Evolutionary conservation across 1,284 basidiomycete genomes (phyloP).

Genomic region (Pyrrhoderma noxium): DNA sequence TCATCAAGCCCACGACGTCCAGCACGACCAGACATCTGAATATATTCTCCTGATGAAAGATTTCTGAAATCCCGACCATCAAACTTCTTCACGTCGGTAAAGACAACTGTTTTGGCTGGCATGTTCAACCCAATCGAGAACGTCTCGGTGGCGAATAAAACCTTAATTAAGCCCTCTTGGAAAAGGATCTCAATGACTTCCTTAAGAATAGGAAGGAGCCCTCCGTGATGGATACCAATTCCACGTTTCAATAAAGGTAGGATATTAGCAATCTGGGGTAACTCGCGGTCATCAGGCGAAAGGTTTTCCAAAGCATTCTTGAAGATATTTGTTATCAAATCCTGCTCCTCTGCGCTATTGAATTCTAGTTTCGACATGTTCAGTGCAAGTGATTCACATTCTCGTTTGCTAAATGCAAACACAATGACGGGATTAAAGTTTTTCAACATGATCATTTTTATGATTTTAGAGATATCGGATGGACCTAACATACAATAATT

Average conservation of each 20-base stretch:
- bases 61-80: slow-evolving; percentile 95
- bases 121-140: slow-evolving; percentile 99
- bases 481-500: slow-evolving; percentile 43
- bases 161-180: slow-evolving; percentile 99
- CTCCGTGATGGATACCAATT: slow-evolving; percentile 98
- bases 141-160: slow-evolving; percentile 97
- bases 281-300: slow-evolving; percentile 78
- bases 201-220: slow-evolving; percentile 94
- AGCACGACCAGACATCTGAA: slow-evolving; percentile 98
- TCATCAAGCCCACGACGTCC: slow-evolving; percentile 97
- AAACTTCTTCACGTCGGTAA: slow-evolving; percentile 92
- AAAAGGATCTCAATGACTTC: slow-evolving; percentile 99
- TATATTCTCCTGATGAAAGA: slow-evolving; percentile 87
- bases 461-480: slow-evolving; percentile 96
- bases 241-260: slow-evolving; percentile 92
- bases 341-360: slow-evolving; percentile 91
- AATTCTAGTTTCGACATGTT: slow-evolving; percentile 95
- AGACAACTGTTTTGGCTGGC: slow-evolving; percentile 99
- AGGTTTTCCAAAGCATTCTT: slow-evolving; percentile 91
- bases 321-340: slow-evolving; percentile 85
- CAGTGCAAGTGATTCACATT: slow-evolving; percentile 91
- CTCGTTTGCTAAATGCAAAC: slow-evolving; percentile 97
- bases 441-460: slow-evolving; percentile 98
- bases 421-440: slow-evolving; percentile 99
- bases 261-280: slow-evolving; percentile 93